Percentiles rank a stretch among this genome's conserved stretches.
Conservation (phyloP, 805 yeast genomes). For the Babjeviella inositovora region DNA sequence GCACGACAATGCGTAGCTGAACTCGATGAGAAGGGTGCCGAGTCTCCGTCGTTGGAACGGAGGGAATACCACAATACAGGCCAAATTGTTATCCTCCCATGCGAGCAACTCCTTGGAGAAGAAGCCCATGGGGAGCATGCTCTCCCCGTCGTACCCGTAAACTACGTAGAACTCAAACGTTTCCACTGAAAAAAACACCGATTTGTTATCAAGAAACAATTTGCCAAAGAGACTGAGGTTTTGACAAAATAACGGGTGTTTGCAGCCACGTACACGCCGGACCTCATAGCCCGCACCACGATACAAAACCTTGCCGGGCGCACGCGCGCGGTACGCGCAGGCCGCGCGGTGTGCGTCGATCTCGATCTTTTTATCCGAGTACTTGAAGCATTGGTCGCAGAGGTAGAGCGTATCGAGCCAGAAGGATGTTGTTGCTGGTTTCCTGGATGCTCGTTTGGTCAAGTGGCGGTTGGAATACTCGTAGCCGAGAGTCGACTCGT, state of each 20-base stretch:
- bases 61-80: constrained; percentile 84
- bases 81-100: constrained; percentile 70
- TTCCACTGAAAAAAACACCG: constrained; percentile 68
- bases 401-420: constrained; percentile 56
- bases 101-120: constrained; percentile 79
- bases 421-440: constrained; percentile 3
- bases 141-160: constrained; percentile 28
- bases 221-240: constrained; percentile 75
- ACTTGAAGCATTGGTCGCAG: constrained; percentile 78
- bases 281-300: constrained; percentile 39
- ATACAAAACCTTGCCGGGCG: constrained; percentile 61
- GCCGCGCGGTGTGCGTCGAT: constrained; percentile 30
- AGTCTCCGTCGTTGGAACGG: constrained; percentile 71
- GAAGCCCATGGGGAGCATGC: constrained; percentile 65
- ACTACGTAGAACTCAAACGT: constrained; percentile 67
- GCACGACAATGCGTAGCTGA: constrained; percentile 64
- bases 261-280: constrained; percentile 50
- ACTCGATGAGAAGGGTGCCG: constrained; percentile 71
- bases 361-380: constrained; percentile 29
- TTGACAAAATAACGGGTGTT: constrained; percentile 59
- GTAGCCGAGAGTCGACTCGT: constrained; percentile 27
- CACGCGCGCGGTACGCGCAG: constrained; percentile 23
- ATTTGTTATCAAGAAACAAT: constrained; percentile 78
- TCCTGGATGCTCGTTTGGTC: constrained; percentile 1
- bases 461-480: constrained; percentile 10